Evolutionary conservation across 2,329 filamentous ascomycete species (phyloP).

Genomic region (Mycosphaerella sp.): DNA sequence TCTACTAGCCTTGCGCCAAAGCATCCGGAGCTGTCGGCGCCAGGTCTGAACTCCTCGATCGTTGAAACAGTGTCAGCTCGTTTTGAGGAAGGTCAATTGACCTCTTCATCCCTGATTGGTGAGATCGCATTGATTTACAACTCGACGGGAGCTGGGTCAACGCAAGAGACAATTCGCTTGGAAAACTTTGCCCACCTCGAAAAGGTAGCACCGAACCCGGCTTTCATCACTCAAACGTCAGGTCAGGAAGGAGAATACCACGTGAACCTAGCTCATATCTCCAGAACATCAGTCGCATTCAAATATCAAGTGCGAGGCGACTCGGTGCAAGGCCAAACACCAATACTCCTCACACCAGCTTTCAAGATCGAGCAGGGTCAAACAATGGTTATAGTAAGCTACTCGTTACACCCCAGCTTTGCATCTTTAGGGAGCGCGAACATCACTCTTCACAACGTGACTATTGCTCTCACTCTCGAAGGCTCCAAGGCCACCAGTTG

Average conservation of each 20-base stretch:
- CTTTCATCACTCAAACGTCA: slow-evolving; percentile 68
- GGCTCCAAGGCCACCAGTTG: slow-evolving; percentile 57
- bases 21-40: slow-evolving; percentile 73
- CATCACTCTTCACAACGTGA: slow-evolving; percentile 65
- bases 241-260: slow-evolving; percentile 73
- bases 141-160: slow-evolving; percentile 26
- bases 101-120: slow-evolving; percentile 68
- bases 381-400: slow-evolving; percentile 78
- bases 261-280: slow-evolving; percentile 65
- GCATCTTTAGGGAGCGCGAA: slow-evolving; percentile 40
- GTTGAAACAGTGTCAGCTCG: slow-evolving; percentile 85
- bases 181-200: slow-evolving; percentile 86
- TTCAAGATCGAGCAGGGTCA: slow-evolving; percentile 85
- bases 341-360: slow-evolving; percentile 64
- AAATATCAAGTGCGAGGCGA: slow-evolving; percentile 84
- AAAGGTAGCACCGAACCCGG: slow-evolving; percentile 87
- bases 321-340: slow-evolving; percentile 53
- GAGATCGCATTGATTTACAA: slow-evolving; percentile 88
- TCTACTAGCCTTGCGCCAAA: slow-evolving; percentile 57
- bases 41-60: slow-evolving; percentile 80
- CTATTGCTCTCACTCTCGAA: slow-evolving; percentile 66
- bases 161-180: slow-evolving; percentile 64
- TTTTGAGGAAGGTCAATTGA: slow-evolving; percentile 68
- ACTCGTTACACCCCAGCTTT: slow-evolving; percentile 72
- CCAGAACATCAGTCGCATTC: slow-evolving; percentile 70